phyloP scores from a whole-genome alignment of 352 stramenopile species.

The Phytophthora boehmeriae region DNA sequence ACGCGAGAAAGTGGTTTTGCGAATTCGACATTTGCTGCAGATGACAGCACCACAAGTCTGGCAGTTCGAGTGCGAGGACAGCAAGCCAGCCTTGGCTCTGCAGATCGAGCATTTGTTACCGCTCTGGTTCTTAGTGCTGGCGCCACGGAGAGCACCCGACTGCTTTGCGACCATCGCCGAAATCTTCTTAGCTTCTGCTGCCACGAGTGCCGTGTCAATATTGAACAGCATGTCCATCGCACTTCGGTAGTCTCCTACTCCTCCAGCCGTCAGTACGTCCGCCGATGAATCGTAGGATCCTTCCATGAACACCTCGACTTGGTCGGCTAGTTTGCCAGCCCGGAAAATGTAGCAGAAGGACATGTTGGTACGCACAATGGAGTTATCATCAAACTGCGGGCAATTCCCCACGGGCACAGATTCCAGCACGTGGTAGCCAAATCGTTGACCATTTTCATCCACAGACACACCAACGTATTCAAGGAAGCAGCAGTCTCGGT shows the following conservation, averaged over 20 bases:
- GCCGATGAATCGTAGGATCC: slow-evolving; percentile 71
- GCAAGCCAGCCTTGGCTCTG: slow-evolving; percentile 52
- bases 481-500: slow-evolving; percentile 74
- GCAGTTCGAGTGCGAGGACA: slow-evolving; percentile 61
- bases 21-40: slow-evolving; percentile 77
- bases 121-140: slow-evolving; percentile 42
- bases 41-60: slow-evolving; percentile 75
- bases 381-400: slow-evolving; percentile 74
- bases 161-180: slow-evolving; percentile 60
- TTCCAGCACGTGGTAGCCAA: slow-evolving; percentile 71
- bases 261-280: slow-evolving; percentile 63
- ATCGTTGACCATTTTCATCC: slow-evolving; percentile 60
- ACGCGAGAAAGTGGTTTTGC: slow-evolving; percentile 59
- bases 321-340: slow-evolving; percentile 47
- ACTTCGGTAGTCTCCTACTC: slow-evolving; percentile 69
- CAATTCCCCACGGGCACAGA: slow-evolving; percentile 65
- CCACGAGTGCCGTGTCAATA: slow-evolving; percentile 43
- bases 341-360: slow-evolving; percentile 80
- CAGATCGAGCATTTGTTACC: slow-evolving; percentile 69
- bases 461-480: slow-evolving; percentile 68
- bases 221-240: slow-evolving; percentile 75
- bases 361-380: slow-evolving; percentile 70
- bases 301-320: slow-evolving; percentile 76
- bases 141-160: slow-evolving; percentile 26
- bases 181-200: slow-evolving; percentile 75